phyloP scores from a whole-genome alignment of 106 monocot genomes.

The Acorus gramineus region DNA sequence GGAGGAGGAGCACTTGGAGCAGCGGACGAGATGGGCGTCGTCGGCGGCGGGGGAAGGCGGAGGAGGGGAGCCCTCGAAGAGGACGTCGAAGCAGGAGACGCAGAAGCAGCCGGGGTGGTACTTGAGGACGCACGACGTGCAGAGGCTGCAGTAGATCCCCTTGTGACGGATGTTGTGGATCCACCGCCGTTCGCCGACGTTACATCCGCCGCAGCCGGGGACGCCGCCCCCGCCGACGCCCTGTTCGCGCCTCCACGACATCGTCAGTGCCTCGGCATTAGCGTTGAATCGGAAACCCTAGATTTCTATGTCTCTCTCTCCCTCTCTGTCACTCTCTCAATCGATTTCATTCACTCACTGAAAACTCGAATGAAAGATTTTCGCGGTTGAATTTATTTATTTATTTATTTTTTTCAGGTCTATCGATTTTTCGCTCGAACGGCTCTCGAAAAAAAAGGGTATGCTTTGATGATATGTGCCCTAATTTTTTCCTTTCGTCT shows the following conservation, averaged over 20 bases:
- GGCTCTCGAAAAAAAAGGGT: no score
- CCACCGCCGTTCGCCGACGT: slow-evolving; percentile 36
- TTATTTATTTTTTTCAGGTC: no score
- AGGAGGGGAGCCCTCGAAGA: slow-evolving; percentile 15
- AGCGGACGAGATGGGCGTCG: slow-evolving; percentile 22
- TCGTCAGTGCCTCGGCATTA: no score
- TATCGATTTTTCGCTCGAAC: no score
- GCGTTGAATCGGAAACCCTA: no score
- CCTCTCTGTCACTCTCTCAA: no score
- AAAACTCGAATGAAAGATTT: no score
- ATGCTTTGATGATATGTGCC: no score
- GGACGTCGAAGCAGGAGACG: slow-evolving; percentile 33
- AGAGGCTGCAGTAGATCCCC: slow-evolving; percentile 36
- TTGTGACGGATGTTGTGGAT: slow-evolving; percentile 59
- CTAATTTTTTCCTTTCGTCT: no score
- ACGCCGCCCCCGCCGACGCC: slow-evolving; percentile 9
- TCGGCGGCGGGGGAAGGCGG: background rate
- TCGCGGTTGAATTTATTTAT: no score
- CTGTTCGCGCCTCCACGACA: background rate
- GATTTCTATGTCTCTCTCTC: no score
- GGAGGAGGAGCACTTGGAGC: slow-evolving; percentile 37
- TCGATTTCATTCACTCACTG: no score
- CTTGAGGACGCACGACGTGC: slow-evolving; percentile 69
- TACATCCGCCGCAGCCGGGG: slow-evolving; percentile 54
- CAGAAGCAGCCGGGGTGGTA: slow-evolving; percentile 52